Base-by-base conservation (phyloP, 306 rosid species). In the Prunus campanulata region DNA sequence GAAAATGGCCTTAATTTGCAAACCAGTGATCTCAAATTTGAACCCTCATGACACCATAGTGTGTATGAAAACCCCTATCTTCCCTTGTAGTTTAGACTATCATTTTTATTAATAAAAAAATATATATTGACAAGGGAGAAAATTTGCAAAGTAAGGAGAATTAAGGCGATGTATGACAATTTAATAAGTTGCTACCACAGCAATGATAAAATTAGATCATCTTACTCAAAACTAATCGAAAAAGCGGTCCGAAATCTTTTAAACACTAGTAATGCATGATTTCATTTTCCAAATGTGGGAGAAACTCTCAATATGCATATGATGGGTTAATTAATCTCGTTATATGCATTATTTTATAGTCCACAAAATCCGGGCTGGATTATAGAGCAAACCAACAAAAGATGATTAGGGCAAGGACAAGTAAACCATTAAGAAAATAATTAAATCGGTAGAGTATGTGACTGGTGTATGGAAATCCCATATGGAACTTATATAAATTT, bases 1-100 rank as follows among this genome's bases (percentile, higher is more conserved):
- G 0, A 39, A 39, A 39, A 39, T 0, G 2, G 0, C 8, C 0
- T 39, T 39, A 9, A 39, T 7, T 39, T 39, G 9, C 44, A 7
- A 1, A 39, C 0, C 2, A 39, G 0, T 39, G 0, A 0, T 7
- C 44, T 39, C 0, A 39, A 1, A 2, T 39, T 39, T 2, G 2
- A 39, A 39, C 0, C 0, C 44, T 39, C 44, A 6, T 1, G 0
- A 0, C 9, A 39, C 9, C 9, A 0, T 39, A 39, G 0, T 39
- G 9, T 39, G 44, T 39, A 1, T 39, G 9, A 39, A 39, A 39
- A 7, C 44, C 9, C 9, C 2, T 6, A 0, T 6, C 44, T 39
- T 0, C 8, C 9, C 1, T 1, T 39, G 44, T 39, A 39, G 2
- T 39, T 39, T 6, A 39, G 10, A 39, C 9, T 39, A 39, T 39